These are phyloP conservation scores for Penicillium cosmopolitanum DNA, from an alignment of 495 filamentous ascomycete species.

Conservation along the genomic window DNA sequence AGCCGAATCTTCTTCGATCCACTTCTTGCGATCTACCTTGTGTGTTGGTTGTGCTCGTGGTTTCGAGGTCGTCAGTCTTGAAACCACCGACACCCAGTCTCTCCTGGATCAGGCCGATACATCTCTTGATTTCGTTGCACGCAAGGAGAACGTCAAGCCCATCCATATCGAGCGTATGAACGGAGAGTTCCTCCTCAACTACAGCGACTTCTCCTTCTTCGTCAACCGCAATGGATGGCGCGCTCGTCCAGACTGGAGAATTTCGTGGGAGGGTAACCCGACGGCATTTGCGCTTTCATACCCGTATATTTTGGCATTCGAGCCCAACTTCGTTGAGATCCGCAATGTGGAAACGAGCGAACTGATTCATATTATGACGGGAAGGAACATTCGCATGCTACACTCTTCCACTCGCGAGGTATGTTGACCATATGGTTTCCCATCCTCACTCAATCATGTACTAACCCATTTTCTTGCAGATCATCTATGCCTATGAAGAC, in stretches of 20 bases:
- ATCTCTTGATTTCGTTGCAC: conserved; percentile 92
- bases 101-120: conserved; percentile 98
- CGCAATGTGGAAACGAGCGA: conserved; percentile 90
- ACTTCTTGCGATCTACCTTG: conserved; percentile 94
- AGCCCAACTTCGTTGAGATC: conserved; percentile 98
- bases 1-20: conserved; percentile 91
- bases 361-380: conserved; percentile 89
- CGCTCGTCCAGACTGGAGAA: conserved; percentile 92
- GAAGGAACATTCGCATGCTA: conserved; percentile 94
- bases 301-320: conserved; percentile 96
- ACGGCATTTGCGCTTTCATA: conserved; percentile 89
- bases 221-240: conserved; percentile 99
- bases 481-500: conserved; percentile 96
- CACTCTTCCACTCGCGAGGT: conserved; percentile 97
- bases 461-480: conserved; percentile 54
- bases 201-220: conserved; percentile 98
- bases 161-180: conserved; percentile 97
- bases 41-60: conserved; percentile 94
- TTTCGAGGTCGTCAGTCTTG: conserved; percentile 95
- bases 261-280: conserved; percentile 95
- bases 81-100: conserved; percentile 96
- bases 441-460: background rate
- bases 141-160: conserved; percentile 91
- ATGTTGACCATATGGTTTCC: conserved; percentile 33
- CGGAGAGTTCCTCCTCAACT: conserved; percentile 96